Conservation (phyloP, 2,329 filamentous ascomycete genomes). For the Venturia nashicola region DNA sequence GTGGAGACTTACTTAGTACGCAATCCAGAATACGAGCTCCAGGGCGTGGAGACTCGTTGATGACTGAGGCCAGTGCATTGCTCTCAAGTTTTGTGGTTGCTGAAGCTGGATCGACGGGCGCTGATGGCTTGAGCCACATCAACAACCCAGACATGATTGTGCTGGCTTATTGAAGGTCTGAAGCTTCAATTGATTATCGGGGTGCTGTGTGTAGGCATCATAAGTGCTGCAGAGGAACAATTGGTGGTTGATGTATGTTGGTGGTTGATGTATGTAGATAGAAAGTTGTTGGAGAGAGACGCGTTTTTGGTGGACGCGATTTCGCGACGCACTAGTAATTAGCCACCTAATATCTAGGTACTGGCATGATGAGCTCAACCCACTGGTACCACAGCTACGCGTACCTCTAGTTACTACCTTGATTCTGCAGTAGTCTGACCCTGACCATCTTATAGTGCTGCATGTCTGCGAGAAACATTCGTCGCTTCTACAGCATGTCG, state of each 20-base stretch:
- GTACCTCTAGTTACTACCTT: neutral
- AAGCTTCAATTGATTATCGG: no score
- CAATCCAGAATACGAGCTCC: neutral
- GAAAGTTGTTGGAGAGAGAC: neutral
- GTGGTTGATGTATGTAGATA: neutral
- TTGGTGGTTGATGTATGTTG: neutral
- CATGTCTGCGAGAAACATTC: slow-evolving; percentile 10
- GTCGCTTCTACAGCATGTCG: slow-evolving; percentile 28
- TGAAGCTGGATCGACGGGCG: no score
- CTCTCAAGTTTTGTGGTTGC: neutral
- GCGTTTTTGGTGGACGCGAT: neutral
- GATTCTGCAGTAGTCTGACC: neutral
- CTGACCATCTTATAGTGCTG: neutral
- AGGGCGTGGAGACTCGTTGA: neutral
- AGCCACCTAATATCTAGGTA: no score
- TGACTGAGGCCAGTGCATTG: neutral
- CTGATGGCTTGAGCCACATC: no score
- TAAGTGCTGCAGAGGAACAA: neutral
- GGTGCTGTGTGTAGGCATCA: no score
- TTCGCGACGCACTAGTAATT: neutral
- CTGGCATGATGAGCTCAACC: no score
- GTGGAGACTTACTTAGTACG: neutral
- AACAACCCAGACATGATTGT: no score
- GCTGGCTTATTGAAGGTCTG: no score
- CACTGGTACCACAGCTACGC: no score